Conservation (phyloP, 495 filamentous ascomycete genomes). For the Penicillium cosmopolitanum region DNA sequence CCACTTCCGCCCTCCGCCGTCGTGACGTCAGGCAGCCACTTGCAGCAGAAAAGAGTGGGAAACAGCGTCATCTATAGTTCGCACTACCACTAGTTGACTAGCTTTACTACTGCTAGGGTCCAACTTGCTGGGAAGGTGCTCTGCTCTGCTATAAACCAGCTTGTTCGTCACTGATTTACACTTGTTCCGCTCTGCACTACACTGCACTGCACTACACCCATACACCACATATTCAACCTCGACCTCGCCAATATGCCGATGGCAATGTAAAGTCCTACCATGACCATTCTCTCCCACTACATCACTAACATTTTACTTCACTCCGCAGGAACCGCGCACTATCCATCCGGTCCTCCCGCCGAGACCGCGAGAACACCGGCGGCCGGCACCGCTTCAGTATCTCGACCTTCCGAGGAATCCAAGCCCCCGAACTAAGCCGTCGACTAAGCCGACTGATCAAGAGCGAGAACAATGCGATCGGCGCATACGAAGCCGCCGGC, state of each 20-base stretch:
- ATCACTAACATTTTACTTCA: not conserved
- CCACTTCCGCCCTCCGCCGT: slow-evolving; percentile 28
- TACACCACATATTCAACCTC: not conserved
- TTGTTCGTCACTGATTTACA: not conserved
- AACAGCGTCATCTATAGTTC: slow-evolving; percentile 30
- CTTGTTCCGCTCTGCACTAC: slow-evolving; percentile 1
- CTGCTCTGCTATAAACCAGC: not conserved
- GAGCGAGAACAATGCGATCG: slow-evolving; percentile 80
- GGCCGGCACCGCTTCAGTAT: slow-evolving; percentile 73
- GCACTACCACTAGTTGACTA: slow-evolving; percentile 11
- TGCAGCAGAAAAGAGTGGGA: slow-evolving; percentile 23
- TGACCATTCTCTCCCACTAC: slow-evolving; percentile 1
- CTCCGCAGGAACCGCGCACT: slow-evolving; percentile 60
- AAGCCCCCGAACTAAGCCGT: slow-evolving; percentile 82
- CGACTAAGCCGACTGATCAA: slow-evolving; percentile 91
- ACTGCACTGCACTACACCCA: not conserved
- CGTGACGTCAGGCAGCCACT: slow-evolving; percentile 32
- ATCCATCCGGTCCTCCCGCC: slow-evolving; percentile 64
- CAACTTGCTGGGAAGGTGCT: not conserved
- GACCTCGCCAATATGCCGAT: slow-evolving; percentile 5
- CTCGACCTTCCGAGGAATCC: slow-evolving; percentile 75
- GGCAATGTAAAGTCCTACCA: slow-evolving; percentile 4
- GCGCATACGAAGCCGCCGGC: slow-evolving; percentile 78
- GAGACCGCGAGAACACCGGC: slow-evolving; percentile 28
- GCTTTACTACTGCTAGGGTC: not conserved